A percentile compares a stretch with the other conserved stretches of the same genome.
Conservation (phyloP, 345 rosid genomes). For the Physaria fendleri region DNA sequence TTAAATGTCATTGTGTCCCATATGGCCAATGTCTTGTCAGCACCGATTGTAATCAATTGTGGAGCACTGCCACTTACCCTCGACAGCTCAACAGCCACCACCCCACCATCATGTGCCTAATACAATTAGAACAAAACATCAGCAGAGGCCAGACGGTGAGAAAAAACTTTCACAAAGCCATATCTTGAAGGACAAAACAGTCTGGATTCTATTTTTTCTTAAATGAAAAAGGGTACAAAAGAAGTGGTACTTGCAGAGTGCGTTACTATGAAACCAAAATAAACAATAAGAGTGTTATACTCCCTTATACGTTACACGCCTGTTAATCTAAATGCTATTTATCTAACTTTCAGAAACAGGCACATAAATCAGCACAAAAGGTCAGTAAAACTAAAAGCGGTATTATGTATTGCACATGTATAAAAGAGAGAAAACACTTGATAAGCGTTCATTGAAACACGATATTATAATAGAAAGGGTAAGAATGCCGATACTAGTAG, state of each 20-base stretch:
- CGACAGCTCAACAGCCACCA: slow-evolving; percentile 88
- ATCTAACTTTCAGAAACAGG: slow-evolving; percentile 6
- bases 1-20: slow-evolving; percentile 98
- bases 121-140: slow-evolving; percentile 15
- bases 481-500: background rate
- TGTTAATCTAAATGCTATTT: background rate
- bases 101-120: slow-evolving; percentile 99
- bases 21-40: slow-evolving; percentile 94
- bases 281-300: background rate
- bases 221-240: background rate
- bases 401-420: slow-evolving; percentile 9
- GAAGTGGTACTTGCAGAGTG: background rate
- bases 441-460: background rate
- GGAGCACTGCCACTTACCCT: slow-evolving; percentile 96
- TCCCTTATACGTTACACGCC: slow-evolving; percentile 2
- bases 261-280: background rate
- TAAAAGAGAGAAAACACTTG: background rate
- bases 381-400: slow-evolving; percentile 6
- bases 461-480: background rate
- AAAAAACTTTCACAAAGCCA: slow-evolving; percentile 8
- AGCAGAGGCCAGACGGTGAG: background rate
- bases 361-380: slow-evolving; percentile 2
- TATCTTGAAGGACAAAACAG: slow-evolving; percentile 9
- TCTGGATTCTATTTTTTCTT: background rate
- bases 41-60: slow-evolving; percentile 92